Conservation (phyloP, 2,329 filamentous ascomycete species). For the Phaeosphaeria sp. region DNA sequence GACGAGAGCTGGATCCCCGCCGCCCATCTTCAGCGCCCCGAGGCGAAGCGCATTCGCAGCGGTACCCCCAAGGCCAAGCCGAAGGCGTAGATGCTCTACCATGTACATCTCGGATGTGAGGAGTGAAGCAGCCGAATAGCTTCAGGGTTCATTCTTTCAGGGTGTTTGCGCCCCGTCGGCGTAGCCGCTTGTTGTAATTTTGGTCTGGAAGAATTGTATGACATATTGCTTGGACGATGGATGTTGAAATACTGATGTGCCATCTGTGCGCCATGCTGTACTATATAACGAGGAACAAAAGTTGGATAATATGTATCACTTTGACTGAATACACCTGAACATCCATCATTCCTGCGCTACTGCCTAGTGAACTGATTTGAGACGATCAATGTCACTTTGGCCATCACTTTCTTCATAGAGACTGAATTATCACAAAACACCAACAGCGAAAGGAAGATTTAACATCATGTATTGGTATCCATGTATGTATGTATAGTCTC, state of each 20-base stretch:
- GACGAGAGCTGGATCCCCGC: constrained; percentile 94
- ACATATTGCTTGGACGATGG: neutral
- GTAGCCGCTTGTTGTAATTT: neutral
- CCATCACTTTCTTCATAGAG: too few species aligned
- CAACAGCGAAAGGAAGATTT: neutral
- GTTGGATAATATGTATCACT: too few species aligned
- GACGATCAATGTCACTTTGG: too few species aligned
- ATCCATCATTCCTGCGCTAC: too few species aligned
- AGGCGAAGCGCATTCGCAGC: constrained; percentile 67
- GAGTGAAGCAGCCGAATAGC: neutral
- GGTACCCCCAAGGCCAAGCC: constrained; percentile 50
- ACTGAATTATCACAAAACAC: neutral
- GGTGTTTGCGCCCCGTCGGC: neutral
- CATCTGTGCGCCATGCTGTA: constrained; percentile 2
- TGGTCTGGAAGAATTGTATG: neutral
- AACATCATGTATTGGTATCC: neutral
- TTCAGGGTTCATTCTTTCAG: neutral
- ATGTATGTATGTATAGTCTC: neutral
- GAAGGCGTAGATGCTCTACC: constrained; percentile 31
- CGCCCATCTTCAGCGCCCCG: constrained; percentile 85
- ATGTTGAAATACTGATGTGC: neutral
- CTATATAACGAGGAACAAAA: constrained; percentile 6
- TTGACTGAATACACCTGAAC: neutral
- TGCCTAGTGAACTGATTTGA: too few species aligned
- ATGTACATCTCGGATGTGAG: neutral